A percentile compares a stretch with the other conserved stretches of the same genome.
Conservation (phyloP, 495 filamentous ascomycete genomes). For the Ascodesmis nigricans region DNA sequence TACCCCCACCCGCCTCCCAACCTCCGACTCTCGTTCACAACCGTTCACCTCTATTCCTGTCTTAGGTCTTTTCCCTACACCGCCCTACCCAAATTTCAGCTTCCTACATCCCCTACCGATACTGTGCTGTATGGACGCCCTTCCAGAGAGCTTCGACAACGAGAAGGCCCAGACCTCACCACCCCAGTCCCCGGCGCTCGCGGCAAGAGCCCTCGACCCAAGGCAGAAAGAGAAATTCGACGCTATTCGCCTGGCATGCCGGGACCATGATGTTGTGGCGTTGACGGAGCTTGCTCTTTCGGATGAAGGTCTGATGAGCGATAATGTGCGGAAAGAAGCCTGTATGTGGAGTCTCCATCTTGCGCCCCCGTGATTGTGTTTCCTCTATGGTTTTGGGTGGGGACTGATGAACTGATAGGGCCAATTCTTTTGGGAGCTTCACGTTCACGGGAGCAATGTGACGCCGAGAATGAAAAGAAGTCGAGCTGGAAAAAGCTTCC, state of each 20-base stretch:
- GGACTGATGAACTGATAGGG: background rate
- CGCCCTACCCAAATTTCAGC: no score
- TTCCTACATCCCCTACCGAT: no score
- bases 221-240: slow-evolving; percentile 23
- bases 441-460: background rate
- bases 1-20: no score
- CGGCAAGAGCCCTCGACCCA: background rate
- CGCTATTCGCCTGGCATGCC: slow-evolving; percentile 47
- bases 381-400: no score
- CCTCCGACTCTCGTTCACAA: no score
- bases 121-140: no score
- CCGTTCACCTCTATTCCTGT: no score
- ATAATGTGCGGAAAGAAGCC: slow-evolving; percentile 55
- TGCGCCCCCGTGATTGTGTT: slow-evolving; percentile 2
- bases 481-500: slow-evolving; percentile 19
- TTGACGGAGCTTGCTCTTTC: slow-evolving; percentile 47
- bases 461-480: background rate
- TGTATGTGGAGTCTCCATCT: slow-evolving; percentile 41
- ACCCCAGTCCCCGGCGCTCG: background rate
- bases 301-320: slow-evolving; percentile 52
- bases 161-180: no score
- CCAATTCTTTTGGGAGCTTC: background rate
- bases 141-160: no score
- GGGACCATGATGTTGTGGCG: slow-evolving; percentile 34
- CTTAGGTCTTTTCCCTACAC: no score